Base-by-base conservation (phyloP, 257 asterid genomes). In the Prunella vulgaris region DNA sequence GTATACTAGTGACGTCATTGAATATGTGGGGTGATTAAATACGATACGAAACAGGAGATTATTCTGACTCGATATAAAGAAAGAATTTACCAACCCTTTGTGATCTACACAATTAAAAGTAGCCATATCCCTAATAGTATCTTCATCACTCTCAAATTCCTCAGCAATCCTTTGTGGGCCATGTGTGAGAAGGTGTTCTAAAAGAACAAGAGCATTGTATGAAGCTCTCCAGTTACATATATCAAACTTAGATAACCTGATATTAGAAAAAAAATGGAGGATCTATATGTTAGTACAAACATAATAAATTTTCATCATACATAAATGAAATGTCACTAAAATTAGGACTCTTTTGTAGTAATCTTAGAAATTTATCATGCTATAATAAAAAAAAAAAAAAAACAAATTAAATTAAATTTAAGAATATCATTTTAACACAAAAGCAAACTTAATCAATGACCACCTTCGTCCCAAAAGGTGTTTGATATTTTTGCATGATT, bases 141-240 rank as follows among this genome's bases (percentile, higher is more conserved):
- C 86, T 74, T 74, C 53, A 66, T 87, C 93, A 13, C 61, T 42
- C 76, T 82, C 78, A 77, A 91, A 91, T 76, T 91, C 97, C 76
- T 91, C 93, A 12, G 92, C 91, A 17, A 87, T 71, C 52, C 97
- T 82, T 58, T 73, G 81, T 52, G 97, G 96, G 46, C 97, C 97
- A 79, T 83, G 95, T 12, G 93, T 89, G 52, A 91, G 86, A 38
- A 91, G 90, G 72, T 91, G 82, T 65, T 91, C 97, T 69, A 91
- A 51, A 24, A 91, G 66, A 58, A 74, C 75, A 44, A 91, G 76
- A 66, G 89, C 90, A 58, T 87, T 89, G 63, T 87, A 89, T 24
- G 87, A 78, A n/a, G 74, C 79, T 78, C 95, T 80, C 97, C 97
- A 91, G 33, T 89, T 84, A 76, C 79, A 78, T 52, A 70, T 67